Percentiles rank a stretch among this genome's conserved stretches.
phyloP scores from a whole-genome alignment of 768 basidiomycete species.

The Stropharia rugosoannulata region DNA sequence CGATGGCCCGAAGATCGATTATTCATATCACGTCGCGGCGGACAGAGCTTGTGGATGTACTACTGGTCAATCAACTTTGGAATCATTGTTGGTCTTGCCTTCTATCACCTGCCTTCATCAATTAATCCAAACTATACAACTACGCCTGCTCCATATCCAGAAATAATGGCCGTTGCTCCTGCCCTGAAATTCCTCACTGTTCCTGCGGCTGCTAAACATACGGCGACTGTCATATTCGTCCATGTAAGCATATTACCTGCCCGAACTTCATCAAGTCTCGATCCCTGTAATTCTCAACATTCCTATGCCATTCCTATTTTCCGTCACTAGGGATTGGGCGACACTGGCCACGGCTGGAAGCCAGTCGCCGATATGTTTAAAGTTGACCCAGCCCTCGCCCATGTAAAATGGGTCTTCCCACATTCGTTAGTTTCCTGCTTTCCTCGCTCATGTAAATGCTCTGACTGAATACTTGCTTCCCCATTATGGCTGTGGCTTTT shows the following conservation, averaged over 20 bases:
- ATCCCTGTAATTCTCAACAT: neutral
- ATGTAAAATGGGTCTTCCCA: conserved; percentile 90
- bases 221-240: conserved; percentile 85
- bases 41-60: conserved; percentile 18
- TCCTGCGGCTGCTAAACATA: conserved; percentile 60
- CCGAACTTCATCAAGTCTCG: neutral
- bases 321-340: conserved; percentile 65
- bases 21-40: conserved; percentile 26
- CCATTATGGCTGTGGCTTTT: conserved; percentile 1
- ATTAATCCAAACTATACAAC: conserved; percentile 8
- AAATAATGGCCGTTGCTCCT: conserved; percentile 29
- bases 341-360: conserved; percentile 74
- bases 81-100: conserved; percentile 24
- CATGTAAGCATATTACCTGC: conserved; percentile 57
- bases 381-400: conserved; percentile 49
- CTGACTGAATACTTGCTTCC: conserved; percentile 3
- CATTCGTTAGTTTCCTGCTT: conserved; percentile 56
- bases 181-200: conserved; percentile 52
- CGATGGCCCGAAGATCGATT: conserved; percentile 40
- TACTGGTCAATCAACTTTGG: conserved; percentile 20
- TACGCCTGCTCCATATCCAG: conserved; percentile 5
- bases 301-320: conserved; percentile 5
- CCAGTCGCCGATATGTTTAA: conserved; percentile 73
- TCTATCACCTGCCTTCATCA: conserved; percentile 20
- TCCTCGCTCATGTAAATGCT: neutral